Base-by-base conservation (phyloP, 2,329 filamentous ascomycete species). In the Fusarium tjaetaba region DNA sequence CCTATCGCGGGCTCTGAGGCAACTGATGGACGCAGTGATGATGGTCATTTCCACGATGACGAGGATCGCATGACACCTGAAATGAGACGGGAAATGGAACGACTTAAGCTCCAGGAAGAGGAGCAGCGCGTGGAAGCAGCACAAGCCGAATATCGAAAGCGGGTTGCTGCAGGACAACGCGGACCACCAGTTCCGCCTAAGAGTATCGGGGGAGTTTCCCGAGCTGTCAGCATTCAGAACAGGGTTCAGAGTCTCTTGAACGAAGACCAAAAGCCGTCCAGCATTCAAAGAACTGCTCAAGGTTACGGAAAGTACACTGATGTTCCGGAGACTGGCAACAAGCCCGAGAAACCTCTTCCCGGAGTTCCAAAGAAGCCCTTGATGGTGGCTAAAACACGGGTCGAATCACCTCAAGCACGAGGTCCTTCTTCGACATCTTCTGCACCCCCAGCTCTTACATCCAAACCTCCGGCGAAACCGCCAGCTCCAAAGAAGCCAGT, bases 261-360 rank as follows among this genome's bases (percentile, higher is more conserved):
- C 69, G 95, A 98, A 78, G 94, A 92, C 45, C 90, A 90, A 76
- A 90, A 87, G 73, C 83, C 86, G 2, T 80, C 87, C 3, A 83
- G 85, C 20, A 88, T 89, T 34, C 90, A 91, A 74, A 84, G 86
- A 56, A 97, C 94, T 2, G 95, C 95, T 2, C 92, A 95, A 72
- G 96, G 96, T 0, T 98, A 98, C 80, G 96, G 96, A 13, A 92
- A 92, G 68, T 98, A 93, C 81, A 95, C 95, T 26, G 93, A 91
- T 71, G 81, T 83, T 6, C 81, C 83, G 9, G 77, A 81, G 22
- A 77, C 80, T 8, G 78, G 80, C n/a, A 81, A 72, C 71, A 83
- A 81, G 57, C 46, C 78, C 14, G 83, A 84, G 26, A 85, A 83
- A 71, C 70, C 82, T 32, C 74, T 82, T 2, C 87, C 87, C 5